Evolutionary conservation across 108 stramenopile species (phyloP).

Genomic region (Cylindrotheca fusiformis): DNA sequence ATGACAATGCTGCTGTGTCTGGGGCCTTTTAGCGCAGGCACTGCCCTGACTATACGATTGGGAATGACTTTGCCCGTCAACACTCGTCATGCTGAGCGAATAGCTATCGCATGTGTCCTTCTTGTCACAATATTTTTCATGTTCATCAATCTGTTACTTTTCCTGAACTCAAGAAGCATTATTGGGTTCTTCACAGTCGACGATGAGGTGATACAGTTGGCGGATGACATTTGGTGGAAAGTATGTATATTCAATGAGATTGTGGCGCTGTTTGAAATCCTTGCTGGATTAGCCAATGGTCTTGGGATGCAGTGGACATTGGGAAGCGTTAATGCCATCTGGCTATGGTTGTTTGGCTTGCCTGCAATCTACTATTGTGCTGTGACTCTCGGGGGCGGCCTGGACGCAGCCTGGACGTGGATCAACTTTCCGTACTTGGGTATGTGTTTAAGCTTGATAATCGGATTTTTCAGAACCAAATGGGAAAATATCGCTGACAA

Average conservation of each 20-base stretch:
- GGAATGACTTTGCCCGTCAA: constrained; percentile 13
- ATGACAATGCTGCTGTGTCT: constrained; percentile 18
- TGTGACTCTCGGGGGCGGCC: constrained; percentile 13
- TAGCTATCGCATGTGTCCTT: constrained; percentile 7
- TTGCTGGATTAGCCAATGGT: constrained; percentile 24
- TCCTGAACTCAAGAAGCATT: constrained; percentile 9
- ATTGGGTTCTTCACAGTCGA: constrained; percentile 23
- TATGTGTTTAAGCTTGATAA: constrained; percentile 27
- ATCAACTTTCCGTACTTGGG: constrained; percentile 34
- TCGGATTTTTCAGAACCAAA: constrained; percentile 15
- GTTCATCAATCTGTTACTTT: constrained; percentile 13
- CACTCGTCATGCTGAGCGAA: constrained; percentile 13
- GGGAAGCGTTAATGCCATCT: constrained; percentile 24
- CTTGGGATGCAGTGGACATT: constrained; percentile 44
- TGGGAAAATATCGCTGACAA: constrained; percentile 28
- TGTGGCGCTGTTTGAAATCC: constrained; percentile 15
- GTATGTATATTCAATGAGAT: constrained; percentile 4
- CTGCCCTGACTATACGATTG: constrained; percentile 25
- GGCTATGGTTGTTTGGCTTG: constrained; percentile 34
- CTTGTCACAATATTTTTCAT: not conserved
- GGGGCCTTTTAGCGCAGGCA: constrained; percentile 26
- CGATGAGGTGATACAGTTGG: constrained; percentile 11
- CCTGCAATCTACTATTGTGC: constrained; percentile 27
- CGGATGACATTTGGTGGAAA: constrained; percentile 33
- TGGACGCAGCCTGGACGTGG: constrained; percentile 37